Percentiles rank a stretch among this genome's conserved stretches.
Evolutionary conservation across 2,329 filamentous ascomycete species (phyloP).

Genomic region (Xylariaceae sp.): DNA sequence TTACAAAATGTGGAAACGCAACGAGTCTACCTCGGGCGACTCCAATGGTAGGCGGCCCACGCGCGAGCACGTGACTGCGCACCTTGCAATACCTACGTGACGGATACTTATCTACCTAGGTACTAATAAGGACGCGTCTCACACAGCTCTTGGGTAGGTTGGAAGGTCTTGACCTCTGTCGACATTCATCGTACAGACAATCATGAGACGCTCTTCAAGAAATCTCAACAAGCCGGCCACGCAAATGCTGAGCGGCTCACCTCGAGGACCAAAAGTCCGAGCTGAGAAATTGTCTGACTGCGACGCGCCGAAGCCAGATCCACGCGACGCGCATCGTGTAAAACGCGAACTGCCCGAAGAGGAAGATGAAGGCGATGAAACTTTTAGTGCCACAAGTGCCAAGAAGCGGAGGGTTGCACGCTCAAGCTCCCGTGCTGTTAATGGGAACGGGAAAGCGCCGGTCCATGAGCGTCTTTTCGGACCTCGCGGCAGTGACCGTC

Average conservation of each 20-base stretch:
- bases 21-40: no score
- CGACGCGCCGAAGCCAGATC: no score
- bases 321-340: background rate
- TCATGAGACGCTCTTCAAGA: conserved; percentile 25
- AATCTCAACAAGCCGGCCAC: conserved; percentile 1
- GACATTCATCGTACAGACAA: conserved; percentile 1
- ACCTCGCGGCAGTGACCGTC: background rate
- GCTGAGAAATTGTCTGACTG: background rate
- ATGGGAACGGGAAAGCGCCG: conserved; percentile 10
- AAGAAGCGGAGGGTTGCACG: conserved; percentile 19
- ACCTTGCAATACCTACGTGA: no score
- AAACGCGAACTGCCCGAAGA: conserved; percentile 11
- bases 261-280: background rate
- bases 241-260: background rate
- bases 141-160: no score
- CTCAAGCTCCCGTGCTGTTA: no score
- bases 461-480: conserved; percentile 19
- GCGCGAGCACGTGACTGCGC: no score
- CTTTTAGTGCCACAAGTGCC: background rate
- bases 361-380: conserved; percentile 14
- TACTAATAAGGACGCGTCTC: no score
- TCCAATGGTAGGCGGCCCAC: no score
- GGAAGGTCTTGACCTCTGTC: no score
- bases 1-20: no score
- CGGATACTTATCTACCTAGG: background rate